Evolutionary conservation across 2,329 filamentous ascomycete species (phyloP).

Genomic region (Pseudophaeomoniella oleicola): DNA sequence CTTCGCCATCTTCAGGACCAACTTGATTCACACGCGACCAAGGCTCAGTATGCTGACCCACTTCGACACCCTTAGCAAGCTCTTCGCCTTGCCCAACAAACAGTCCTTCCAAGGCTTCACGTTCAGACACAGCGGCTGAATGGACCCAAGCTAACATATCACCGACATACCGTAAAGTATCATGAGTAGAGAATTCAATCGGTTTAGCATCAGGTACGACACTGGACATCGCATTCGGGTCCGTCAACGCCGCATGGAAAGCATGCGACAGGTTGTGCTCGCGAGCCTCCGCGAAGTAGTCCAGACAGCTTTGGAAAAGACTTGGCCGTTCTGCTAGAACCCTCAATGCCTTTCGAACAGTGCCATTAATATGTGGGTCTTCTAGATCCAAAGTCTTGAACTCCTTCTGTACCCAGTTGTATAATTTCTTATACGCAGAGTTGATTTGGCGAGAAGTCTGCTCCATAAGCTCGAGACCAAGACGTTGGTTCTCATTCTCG

Average conservation of each 20-base stretch:
- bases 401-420: conserved; percentile 86
- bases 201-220: conserved; percentile 53
- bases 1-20: conserved; percentile 20
- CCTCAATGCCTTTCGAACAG: conserved; percentile 68
- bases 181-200: conserved; percentile 86
- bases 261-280: conserved; percentile 77
- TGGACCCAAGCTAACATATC: conserved; percentile 98
- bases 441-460: conserved; percentile 77
- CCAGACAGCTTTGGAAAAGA: conserved; percentile 83
- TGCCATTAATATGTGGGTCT: conserved; percentile 77
- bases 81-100: conserved; percentile 87
- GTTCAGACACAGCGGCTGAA: conserved; percentile 83
- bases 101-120: conserved; percentile 77
- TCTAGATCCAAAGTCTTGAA: conserved; percentile 88
- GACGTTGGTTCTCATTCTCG: conserved; percentile 74
- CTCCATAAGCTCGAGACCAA: conserved; percentile 85
- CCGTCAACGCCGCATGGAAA: conserved; percentile 79
- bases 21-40: conserved; percentile 47
- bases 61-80: conserved; percentile 67
- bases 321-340: conserved; percentile 80
- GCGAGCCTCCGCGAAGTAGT: conserved; percentile 81
- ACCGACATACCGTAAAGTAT: conserved; percentile 78
- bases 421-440: conserved; percentile 84
- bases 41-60: conserved; percentile 66
- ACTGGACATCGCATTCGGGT: conserved; percentile 24